Evolutionary conservation across 2,329 filamentous ascomycete genomes (phyloP).

Genomic region (Zasmidium cellare): DNA sequence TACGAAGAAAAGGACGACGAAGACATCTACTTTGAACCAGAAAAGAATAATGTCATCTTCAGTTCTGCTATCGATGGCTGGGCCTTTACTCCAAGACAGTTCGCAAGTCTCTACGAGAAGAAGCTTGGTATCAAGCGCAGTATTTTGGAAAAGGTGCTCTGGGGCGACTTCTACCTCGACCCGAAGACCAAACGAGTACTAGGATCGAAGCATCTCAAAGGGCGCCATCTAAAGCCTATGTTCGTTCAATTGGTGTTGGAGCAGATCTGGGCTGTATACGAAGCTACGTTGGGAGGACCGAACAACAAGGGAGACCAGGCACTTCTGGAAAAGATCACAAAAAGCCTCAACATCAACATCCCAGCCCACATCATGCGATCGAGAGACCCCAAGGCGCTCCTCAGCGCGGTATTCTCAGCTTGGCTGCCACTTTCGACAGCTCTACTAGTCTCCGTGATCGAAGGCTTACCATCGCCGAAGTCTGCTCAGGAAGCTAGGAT

Average conservation of each 20-base stretch:
- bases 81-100: slow-evolving; percentile 96
- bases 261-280: slow-evolving; percentile 93
- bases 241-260: slow-evolving; percentile 96
- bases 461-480: slow-evolving; percentile 83
- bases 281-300: slow-evolving; percentile 80
- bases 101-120: slow-evolving; percentile 90
- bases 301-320: slow-evolving; percentile 79
- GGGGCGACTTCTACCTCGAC: slow-evolving; percentile 95
- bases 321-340: slow-evolving; percentile 90
- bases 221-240: slow-evolving; percentile 87
- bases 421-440: slow-evolving; percentile 95
- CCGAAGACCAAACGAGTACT: slow-evolving; percentile 95
- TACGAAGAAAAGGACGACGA: slow-evolving; percentile 94
- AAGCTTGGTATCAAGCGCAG: slow-evolving; percentile 92
- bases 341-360: slow-evolving; percentile 80
- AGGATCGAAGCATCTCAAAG: slow-evolving; percentile 88
- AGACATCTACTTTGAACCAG: slow-evolving; percentile 95
- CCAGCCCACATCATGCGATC: slow-evolving; percentile 82
- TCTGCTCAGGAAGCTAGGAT: slow-evolving; percentile 77
- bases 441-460: slow-evolving; percentile 87
- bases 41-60: slow-evolving; percentile 99
- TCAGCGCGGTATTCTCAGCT: slow-evolving; percentile 81
- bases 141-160: slow-evolving; percentile 87
- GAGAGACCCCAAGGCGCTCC: slow-evolving; percentile 76
- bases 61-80: slow-evolving; percentile 97